Evolutionary conservation across 192 early-diverging fungal genomes (phyloP), one percentile per base, ranked within the genome.

Genomic region (Phlyctochytrium arcticum): DNA sequence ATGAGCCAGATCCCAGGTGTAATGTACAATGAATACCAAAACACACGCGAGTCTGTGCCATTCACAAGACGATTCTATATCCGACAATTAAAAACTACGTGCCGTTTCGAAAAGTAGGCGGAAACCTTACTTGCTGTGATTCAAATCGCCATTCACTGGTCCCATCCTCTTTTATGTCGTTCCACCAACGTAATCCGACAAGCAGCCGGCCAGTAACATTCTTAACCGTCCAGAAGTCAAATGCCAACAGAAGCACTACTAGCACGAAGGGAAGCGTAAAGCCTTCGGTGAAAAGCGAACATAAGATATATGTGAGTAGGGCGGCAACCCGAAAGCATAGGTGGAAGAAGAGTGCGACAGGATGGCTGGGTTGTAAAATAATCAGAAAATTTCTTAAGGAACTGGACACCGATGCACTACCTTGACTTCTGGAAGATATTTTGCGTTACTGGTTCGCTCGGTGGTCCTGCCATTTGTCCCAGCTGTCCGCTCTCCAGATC

Each of bases 171-270:
- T 85, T 83, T 63, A 98, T 92, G 74, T 97, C 91, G 76, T 95
- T 99, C 97, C 97, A 99, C 97, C 97, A 99, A 62, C 97, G 85
- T 56, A 99, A 75, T 21, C 97, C 97, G 12, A 99, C 97, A 46
- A 99, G 80, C 36, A 98, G 76, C 49, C 97, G 85, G 0, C 97
- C 97, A 23, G 94, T 90, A 21, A 99, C 90, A 70, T 99, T 99
- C 74, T 99, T 99, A 17, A 98, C 94, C 0, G 93, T 97, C 96
- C 96, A 98, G 71, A 99, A 99, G 58, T 99, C 95, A 75, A 98
- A 95, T 5, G 93, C 86, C 32, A 99, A 85, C 27, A 93, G 80
- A 34, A 99, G 80, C 12, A 96, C 88, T 47, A 90, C 91, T 33
- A 98, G 65, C 12, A 99, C 91, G 73, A 99, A 98, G 4, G 90